These are phyloP conservation scores for Phytophthora hibernalis DNA, from an alignment of 352 stramenopile genomes.

Conservation along the genomic window DNA sequence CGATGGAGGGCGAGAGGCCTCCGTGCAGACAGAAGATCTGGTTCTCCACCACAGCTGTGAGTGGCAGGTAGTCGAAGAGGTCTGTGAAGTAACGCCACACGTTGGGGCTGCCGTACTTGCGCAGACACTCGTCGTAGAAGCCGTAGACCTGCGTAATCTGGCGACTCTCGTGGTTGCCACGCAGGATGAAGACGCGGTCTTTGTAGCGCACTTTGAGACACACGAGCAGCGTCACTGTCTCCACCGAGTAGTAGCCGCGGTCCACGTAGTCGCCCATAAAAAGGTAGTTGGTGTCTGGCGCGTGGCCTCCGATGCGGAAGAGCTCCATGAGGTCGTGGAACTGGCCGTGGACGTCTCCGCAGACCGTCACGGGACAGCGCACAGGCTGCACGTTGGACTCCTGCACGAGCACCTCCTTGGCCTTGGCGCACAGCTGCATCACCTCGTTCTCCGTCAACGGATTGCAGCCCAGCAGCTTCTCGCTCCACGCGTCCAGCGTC, in stretches of 20 bases:
- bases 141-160: conserved; percentile 89
- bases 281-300: conserved; percentile 82
- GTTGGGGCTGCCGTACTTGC: conserved; percentile 99
- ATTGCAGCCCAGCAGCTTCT: conserved; percentile 94
- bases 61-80: conserved; percentile 93
- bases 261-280: conserved; percentile 90
- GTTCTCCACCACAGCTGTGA: conserved; percentile 98
- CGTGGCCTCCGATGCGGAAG: conserved; percentile 93
- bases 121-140: conserved; percentile 79
- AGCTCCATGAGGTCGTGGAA: conserved; percentile 98
- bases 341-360: conserved; percentile 97
- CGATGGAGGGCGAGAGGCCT: conserved; percentile 95
- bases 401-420: conserved; percentile 96
- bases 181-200: conserved; percentile 86
- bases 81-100: conserved; percentile 99
- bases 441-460: conserved; percentile 96
- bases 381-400: conserved; percentile 98
- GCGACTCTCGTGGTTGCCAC: conserved; percentile 82
- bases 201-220: conserved; percentile 91
- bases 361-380: conserved; percentile 97
- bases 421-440: conserved; percentile 94
- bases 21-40: conserved; percentile 99
- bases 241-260: conserved; percentile 88
- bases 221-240: conserved; percentile 85
- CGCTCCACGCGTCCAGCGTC: conserved; percentile 95